Conservation (phyloP, 306 rosid genomes). For the Canavalia gladiata region DNA sequence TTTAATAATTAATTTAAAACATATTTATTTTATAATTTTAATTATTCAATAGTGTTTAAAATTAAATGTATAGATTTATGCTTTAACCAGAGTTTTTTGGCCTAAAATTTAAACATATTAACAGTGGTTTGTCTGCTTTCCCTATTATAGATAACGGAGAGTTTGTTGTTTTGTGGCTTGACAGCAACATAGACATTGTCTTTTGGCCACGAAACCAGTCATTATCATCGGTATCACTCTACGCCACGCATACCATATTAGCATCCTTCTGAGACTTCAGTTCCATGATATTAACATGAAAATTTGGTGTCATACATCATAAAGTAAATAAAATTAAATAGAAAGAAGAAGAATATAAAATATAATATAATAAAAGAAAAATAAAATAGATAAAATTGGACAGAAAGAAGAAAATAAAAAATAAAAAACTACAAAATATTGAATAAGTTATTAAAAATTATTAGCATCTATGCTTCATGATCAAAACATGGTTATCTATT, state of each 20-base stretch:
- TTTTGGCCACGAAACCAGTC: slow-evolving; percentile 17
- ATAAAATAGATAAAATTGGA: no score
- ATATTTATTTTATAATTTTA: no score
- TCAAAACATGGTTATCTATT: slow-evolving; percentile 11
- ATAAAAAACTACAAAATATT: no score
- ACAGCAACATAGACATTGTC: slow-evolving; percentile 21
- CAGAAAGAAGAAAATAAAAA: no score
- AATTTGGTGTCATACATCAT: background rate
- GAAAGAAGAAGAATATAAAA: no score
- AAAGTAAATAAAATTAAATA: no score
- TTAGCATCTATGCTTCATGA: no score
- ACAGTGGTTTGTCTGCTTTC: background rate
- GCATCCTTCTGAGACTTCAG: background rate
- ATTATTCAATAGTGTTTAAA: no score
- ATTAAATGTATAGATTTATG: no score
- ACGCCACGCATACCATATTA: slow-evolving; percentile 24
- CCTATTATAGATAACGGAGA: background rate
- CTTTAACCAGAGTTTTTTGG: background rate
- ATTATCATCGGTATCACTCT: slow-evolving; percentile 32
- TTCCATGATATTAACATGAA: slow-evolving; percentile 1
- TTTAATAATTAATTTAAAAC: no score
- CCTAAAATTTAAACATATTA: background rate
- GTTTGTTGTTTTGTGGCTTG: slow-evolving; percentile 28
- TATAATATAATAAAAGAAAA: no score
- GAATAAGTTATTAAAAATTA: no score